Conservation (phyloP, 345 rosid species). For the Carallia brachiata region DNA sequence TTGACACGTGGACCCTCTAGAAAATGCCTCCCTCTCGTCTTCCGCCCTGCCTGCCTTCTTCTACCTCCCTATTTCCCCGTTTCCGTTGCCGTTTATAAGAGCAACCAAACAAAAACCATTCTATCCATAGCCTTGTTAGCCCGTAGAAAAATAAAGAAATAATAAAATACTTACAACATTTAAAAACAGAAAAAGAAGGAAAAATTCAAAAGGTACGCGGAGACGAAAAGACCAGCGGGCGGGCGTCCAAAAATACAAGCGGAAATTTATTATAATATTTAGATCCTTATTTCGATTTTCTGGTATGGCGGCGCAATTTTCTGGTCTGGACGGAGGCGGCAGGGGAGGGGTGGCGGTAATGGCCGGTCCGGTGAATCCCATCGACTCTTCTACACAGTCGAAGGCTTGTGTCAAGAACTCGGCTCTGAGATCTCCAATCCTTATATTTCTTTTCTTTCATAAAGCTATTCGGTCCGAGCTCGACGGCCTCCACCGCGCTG, state of each 20-base stretch:
- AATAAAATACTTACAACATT: too few species aligned
- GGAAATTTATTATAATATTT: neutral
- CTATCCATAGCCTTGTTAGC: too few species aligned
- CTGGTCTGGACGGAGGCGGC: constrained; percentile 43
- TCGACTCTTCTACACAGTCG: constrained; percentile 46
- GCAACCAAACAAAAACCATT: too few species aligned
- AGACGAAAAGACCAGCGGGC: too few species aligned
- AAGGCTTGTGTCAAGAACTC: constrained; percentile 45
- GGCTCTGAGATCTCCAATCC: constrained; percentile 61
- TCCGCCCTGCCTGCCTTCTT: too few species aligned
- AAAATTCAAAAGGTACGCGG: too few species aligned
- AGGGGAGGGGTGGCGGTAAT: constrained; percentile 59
- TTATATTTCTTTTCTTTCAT: constrained; percentile 64
- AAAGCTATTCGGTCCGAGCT: constrained; percentile 68
- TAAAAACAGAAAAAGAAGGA: too few species aligned
- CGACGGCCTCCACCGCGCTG: constrained; percentile 57
- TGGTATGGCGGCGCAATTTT: constrained; percentile 55
- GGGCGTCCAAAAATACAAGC: neutral
- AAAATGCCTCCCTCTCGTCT: neutral
- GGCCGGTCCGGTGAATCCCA: constrained; percentile 49
- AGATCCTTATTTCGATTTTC: neutral
- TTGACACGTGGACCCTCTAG: constrained; percentile 9
- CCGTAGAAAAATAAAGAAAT: too few species aligned
- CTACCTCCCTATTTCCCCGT: neutral
- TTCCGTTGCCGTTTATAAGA: too few species aligned